These are phyloP conservation scores for Aspergillus avenaceus DNA, from an alignment of 495 filamentous ascomycete species.

Conservation along the genomic window DNA sequence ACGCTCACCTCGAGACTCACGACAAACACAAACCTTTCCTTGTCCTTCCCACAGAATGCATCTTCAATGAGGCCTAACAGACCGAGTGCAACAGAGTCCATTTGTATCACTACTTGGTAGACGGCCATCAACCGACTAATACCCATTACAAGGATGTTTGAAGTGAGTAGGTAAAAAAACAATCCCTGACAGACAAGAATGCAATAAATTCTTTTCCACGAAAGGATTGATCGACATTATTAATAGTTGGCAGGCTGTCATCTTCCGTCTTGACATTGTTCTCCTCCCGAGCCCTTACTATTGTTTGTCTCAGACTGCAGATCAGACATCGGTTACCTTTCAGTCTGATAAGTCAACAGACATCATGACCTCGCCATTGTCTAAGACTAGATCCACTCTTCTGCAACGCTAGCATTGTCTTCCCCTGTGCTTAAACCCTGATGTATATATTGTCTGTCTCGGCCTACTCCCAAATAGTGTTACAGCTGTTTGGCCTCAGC, in stretches of 20 bases:
- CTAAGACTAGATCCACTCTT: not conserved
- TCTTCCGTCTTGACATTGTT: conserved; percentile 23
- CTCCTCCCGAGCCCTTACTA: not conserved
- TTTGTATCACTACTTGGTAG: too few relatives aligned
- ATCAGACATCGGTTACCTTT: not conserved
- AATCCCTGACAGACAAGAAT: too few relatives aligned
- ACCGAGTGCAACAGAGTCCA: too few relatives aligned
- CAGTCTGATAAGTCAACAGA: not conserved
- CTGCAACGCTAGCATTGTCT: conserved; percentile 17
- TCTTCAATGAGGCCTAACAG: too few relatives aligned
- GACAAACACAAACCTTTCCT: too few relatives aligned
- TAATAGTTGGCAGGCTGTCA: too few relatives aligned
- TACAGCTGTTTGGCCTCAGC: not conserved
- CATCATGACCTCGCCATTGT: conserved; percentile 1
- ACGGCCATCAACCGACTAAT: too few relatives aligned
- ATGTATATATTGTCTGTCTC: conserved; percentile 11
- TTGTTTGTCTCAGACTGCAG: conserved; percentile 4
- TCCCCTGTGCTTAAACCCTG: too few relatives aligned
- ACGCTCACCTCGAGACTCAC: too few relatives aligned
- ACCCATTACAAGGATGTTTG: too few relatives aligned
- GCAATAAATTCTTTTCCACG: too few relatives aligned
- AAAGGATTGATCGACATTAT: not conserved
- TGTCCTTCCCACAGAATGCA: too few relatives aligned
- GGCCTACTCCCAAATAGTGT: not conserved
- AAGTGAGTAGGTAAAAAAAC: not conserved